Evolutionary conservation across 2,329 filamentous ascomycete species (phyloP).

Genomic region (Calonectria crousiana): DNA sequence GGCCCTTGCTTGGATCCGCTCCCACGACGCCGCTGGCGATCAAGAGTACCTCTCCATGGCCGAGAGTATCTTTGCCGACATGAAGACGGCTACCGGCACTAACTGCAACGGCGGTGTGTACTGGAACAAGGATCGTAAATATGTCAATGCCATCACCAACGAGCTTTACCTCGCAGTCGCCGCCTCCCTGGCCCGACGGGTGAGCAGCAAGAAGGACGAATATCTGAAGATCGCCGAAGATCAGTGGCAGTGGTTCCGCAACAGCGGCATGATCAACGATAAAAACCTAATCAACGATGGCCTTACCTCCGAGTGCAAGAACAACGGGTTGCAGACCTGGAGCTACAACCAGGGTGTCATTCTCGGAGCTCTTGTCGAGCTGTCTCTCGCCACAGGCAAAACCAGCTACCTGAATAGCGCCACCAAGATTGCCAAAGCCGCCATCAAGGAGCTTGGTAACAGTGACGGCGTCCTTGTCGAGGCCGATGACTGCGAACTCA

Average conservation of each 20-base stretch:
- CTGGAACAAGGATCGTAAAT: constrained; percentile 65
- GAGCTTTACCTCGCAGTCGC: constrained; percentile 68
- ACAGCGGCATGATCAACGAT: constrained; percentile 64
- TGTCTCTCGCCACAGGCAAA: constrained; percentile 59
- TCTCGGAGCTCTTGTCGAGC: constrained; percentile 66
- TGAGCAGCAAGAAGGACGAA: constrained; percentile 49
- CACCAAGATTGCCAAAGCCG: constrained; percentile 63
- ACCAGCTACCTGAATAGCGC: constrained; percentile 57
- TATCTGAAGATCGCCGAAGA: constrained; percentile 63
- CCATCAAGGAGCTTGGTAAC: constrained; percentile 59
- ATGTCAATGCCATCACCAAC: constrained; percentile 69
- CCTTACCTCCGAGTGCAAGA: constrained; percentile 60
- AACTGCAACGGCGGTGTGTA: constrained; percentile 67
- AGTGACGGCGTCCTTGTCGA: constrained; percentile 59
- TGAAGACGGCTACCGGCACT: constrained; percentile 60
- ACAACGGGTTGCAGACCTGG: constrained; percentile 64
- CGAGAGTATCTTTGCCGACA: constrained; percentile 67
- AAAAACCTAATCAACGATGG: constrained; percentile 67
- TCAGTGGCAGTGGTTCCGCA: constrained; percentile 66
- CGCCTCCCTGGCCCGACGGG: constrained; percentile 64
- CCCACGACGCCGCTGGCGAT: constrained; percentile 67
- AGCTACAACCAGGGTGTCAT: constrained; percentile 72
- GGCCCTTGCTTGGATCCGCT: constrained; percentile 69
- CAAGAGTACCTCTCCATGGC: constrained; percentile 66
- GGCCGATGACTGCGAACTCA: constrained; percentile 50